phyloP scores from a whole-genome alignment of 164 flowering plant species.

The Vitis cinerea region DNA sequence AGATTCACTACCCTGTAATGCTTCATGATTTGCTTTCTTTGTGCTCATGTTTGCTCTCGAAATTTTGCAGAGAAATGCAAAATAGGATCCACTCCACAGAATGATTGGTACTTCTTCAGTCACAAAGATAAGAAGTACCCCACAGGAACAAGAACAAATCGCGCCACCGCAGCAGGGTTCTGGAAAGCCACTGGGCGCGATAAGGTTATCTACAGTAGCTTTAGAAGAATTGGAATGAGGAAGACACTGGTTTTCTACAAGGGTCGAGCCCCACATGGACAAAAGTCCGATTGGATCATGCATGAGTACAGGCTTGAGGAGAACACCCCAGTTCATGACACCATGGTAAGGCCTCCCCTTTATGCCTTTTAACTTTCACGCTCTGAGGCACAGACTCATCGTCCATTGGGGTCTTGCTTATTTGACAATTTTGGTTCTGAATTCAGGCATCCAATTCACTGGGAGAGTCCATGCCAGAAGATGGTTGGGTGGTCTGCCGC shows the following conservation, averaged over 20 bases:
- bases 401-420: no score
- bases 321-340: constrained; percentile 19
- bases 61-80: constrained; percentile 64
- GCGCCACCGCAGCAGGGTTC: constrained; percentile 88
- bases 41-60: not conserved
- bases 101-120: constrained; percentile 95
- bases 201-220: constrained; percentile 71
- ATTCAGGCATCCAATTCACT: constrained; percentile 15
- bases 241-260: constrained; percentile 86
- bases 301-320: constrained; percentile 91
- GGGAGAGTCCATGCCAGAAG: constrained; percentile 52
- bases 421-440: no score
- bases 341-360: constrained; percentile 24
- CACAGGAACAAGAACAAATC: constrained; percentile 82
- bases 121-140: constrained; percentile 97
- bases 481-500: constrained; percentile 93
- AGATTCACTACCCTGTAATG: no score
- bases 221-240: constrained; percentile 74
- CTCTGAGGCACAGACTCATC: no score
- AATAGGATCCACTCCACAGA: constrained; percentile 88
- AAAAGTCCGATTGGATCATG: constrained; percentile 97
- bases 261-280: constrained; percentile 94
- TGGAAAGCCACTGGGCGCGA: constrained; percentile 99
- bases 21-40: not conserved
- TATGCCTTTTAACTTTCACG: no score